Evolutionary conservation across 2,329 filamentous ascomycete genomes (phyloP).

Genomic region (Bipolaris cookei): DNA sequence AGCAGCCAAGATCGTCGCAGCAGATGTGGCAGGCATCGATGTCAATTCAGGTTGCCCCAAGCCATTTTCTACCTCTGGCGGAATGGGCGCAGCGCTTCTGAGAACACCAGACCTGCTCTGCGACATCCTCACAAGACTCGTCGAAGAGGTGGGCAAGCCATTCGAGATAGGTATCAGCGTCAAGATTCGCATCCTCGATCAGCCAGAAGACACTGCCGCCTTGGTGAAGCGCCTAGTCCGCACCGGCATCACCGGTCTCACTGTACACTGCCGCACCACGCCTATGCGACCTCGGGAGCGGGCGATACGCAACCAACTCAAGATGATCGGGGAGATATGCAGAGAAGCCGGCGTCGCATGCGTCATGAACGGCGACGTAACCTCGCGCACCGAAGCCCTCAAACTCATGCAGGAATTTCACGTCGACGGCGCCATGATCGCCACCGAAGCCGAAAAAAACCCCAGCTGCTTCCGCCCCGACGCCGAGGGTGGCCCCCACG

Average conservation of each 20-base stretch:
- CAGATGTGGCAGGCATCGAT: slow-evolving; percentile 90
- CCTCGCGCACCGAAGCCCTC: slow-evolving; percentile 72
- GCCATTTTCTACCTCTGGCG: slow-evolving; percentile 89
- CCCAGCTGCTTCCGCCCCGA: slow-evolving; percentile 80
- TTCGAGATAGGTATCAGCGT: slow-evolving; percentile 94
- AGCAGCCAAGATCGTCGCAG: slow-evolving; percentile 82
- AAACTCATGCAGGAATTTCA: slow-evolving; percentile 76
- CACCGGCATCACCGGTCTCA: slow-evolving; percentile 91
- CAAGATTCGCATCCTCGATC: slow-evolving; percentile 89
- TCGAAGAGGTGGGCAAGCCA: slow-evolving; percentile 75
- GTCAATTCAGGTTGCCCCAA: slow-evolving; percentile 99
- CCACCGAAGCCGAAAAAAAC: slow-evolving; percentile 89
- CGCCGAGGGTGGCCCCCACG: slow-evolving; percentile 67
- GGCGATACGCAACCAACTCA: slow-evolving; percentile 83
- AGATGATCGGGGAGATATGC: slow-evolving; percentile 82
- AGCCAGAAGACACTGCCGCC: slow-evolving; percentile 73
- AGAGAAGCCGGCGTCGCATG: slow-evolving; percentile 86
- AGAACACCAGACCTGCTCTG: slow-evolving; percentile 83
- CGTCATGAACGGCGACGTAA: slow-evolving; percentile 94
- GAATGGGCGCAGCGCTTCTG: slow-evolving; percentile 94
- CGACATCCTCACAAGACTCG: slow-evolving; percentile 81
- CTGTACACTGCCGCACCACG: slow-evolving; percentile 93
- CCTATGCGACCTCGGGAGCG: slow-evolving; percentile 91
- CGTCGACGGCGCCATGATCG: slow-evolving; percentile 97
- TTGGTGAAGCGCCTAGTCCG: slow-evolving; percentile 79